A percentile compares a stretch with the other conserved stretches of the same genome.
These are phyloP conservation scores for Camelina laxa DNA, from an alignment of 345 rosid genomes.

Conservation along the genomic window DNA sequence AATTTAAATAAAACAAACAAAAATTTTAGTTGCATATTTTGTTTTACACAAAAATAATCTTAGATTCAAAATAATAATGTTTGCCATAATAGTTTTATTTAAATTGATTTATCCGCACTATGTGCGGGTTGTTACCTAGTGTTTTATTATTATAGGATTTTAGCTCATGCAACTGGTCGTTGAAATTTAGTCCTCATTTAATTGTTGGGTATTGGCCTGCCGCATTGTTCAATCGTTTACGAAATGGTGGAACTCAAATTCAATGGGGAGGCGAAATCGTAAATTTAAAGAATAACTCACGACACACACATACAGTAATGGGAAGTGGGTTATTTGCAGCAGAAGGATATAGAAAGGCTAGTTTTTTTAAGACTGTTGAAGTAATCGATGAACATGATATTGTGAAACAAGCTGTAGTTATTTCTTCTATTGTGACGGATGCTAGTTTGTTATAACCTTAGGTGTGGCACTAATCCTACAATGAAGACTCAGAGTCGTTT, in stretches of 20 bases:
- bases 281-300: background rate
- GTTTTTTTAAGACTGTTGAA: slow-evolving; percentile 40
- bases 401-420: background rate
- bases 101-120: too few relatives aligned
- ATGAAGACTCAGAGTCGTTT: background rate
- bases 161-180: background rate
- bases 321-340: slow-evolving; percentile 53
- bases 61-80: too few relatives aligned
- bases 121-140: too few relatives aligned
- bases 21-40: too few relatives aligned
- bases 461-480: background rate
- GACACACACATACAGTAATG: slow-evolving; percentile 42
- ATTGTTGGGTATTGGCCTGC: background rate
- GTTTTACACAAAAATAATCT: too few relatives aligned
- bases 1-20: too few relatives aligned
- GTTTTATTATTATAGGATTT: background rate
- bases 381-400: slow-evolving; percentile 34
- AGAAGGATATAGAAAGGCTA: slow-evolving; percentile 50
- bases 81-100: too few relatives aligned
- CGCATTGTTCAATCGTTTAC: background rate
- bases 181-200: background rate
- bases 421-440: background rate
- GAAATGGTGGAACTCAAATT: background rate
- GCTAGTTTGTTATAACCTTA: background rate
- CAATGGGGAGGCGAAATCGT: background rate